Percentiles rank a stretch among this genome's conserved stretches.
Conservation (phyloP, 148 eudicot genomes). For the Amaranthus hypochondriacus region DNA sequence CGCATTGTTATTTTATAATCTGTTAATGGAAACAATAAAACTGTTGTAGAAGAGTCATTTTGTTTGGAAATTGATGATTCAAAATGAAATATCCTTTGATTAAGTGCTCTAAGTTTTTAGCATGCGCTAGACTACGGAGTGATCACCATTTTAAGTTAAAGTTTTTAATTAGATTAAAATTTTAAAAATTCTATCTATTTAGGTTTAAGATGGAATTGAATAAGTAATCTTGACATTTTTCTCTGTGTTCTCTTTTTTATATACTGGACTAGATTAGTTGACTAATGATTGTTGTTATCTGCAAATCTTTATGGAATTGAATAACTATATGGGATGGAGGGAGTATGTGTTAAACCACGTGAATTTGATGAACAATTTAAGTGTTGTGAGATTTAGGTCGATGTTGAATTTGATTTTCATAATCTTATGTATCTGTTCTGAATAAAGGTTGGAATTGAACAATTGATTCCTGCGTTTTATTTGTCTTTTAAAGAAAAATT, state of each 20-base stretch:
- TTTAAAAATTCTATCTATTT: not conserved
- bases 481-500: no score
- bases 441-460: not conserved
- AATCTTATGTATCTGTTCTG: no score
- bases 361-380: not conserved
- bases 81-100: no score
- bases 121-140: not conserved
- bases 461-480: no score
- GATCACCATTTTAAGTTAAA: not conserved
- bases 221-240: not conserved
- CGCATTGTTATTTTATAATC: not conserved
- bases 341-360: not conserved
- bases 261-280: no score
- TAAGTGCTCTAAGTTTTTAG: not conserved
- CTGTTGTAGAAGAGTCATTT: no score
- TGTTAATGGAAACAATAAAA: not conserved
- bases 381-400: not conserved
- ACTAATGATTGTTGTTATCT: no score
- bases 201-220: not conserved
- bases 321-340: no score
- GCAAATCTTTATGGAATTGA: no score
- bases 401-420: not conserved
- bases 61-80: no score
- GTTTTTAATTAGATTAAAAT: not conserved
- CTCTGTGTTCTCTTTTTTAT: no score